A percentile compares a stretch with the other conserved stretches of the same genome.
Evolutionary conservation across 2,329 filamentous ascomycete species (phyloP).

Genomic region (Epichloe brachyelytri): DNA sequence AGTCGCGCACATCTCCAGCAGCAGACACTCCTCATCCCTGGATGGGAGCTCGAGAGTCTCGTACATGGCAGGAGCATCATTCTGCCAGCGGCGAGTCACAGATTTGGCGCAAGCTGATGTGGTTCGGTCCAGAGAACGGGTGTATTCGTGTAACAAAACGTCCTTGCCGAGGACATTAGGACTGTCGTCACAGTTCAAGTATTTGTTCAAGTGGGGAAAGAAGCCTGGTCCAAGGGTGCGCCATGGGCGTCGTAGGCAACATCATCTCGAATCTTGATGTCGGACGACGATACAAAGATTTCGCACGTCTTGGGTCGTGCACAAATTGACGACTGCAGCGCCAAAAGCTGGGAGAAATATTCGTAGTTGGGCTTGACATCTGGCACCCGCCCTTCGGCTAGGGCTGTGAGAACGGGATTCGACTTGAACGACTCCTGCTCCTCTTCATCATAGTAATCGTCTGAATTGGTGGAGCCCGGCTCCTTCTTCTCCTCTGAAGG

Average conservation of each 20-base stretch:
- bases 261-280: constrained; percentile 37
- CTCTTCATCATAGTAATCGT: constrained; percentile 32
- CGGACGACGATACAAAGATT: constrained; percentile 43
- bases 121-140: constrained; percentile 37
- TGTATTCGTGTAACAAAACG: constrained; percentile 46
- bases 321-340: constrained; percentile 38
- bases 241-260: constrained; percentile 31
- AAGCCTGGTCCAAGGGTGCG: constrained; percentile 27
- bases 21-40: constrained; percentile 38
- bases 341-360: constrained; percentile 45
- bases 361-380: constrained; percentile 49
- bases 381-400: constrained; percentile 43
- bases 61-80: constrained; percentile 42
- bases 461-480: constrained; percentile 48
- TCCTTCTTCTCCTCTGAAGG: constrained; percentile 42
- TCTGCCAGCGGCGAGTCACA: constrained; percentile 42
- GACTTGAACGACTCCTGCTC: constrained; percentile 46
- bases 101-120: constrained; percentile 43
- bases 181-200: constrained; percentile 38
- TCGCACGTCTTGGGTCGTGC: constrained; percentile 45
- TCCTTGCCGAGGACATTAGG: constrained; percentile 38
- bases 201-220: constrained; percentile 45
- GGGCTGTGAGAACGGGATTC: constrained; percentile 48
- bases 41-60: constrained; percentile 35
- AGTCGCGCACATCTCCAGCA: constrained; percentile 50